Evolutionary conservation across 805 yeast genomes (phyloP).

Genomic region (Yarrowia osloensis): DNA sequence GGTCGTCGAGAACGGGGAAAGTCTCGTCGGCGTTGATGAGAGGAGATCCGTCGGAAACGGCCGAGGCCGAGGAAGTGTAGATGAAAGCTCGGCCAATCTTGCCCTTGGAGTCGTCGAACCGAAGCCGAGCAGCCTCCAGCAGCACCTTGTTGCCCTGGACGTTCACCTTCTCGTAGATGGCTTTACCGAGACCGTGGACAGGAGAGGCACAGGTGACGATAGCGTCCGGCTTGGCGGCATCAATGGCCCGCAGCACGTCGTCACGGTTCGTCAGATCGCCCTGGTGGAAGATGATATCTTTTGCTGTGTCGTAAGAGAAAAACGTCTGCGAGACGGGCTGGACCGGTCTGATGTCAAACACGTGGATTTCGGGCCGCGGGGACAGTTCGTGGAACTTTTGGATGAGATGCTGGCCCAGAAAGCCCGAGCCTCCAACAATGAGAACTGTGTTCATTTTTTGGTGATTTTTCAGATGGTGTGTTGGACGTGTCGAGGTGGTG

Average conservation of each 20-base stretch:
- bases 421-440: slow-evolving; percentile 94
- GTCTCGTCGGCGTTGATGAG: slow-evolving; percentile 88
- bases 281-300: slow-evolving; percentile 59
- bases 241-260: slow-evolving; percentile 68
- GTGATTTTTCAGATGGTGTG: background rate
- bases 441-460: slow-evolving; percentile 57
- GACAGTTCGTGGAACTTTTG: slow-evolving; percentile 72
- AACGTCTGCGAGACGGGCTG: slow-evolving; percentile 67
- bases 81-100: slow-evolving; percentile 58
- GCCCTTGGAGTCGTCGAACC: slow-evolving; percentile 39
- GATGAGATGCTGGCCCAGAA: slow-evolving; percentile 85
- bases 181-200: slow-evolving; percentile 81
- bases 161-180: slow-evolving; percentile 84
- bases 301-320: slow-evolving; percentile 66
- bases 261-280: slow-evolving; percentile 82
- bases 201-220: slow-evolving; percentile 98
- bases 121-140: slow-evolving; percentile 59
- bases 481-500: background rate
- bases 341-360: slow-evolving; percentile 87
- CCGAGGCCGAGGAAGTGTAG: slow-evolving; percentile 97
- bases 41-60: slow-evolving; percentile 93
- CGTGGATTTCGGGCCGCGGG: slow-evolving; percentile 74
- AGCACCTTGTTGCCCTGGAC: slow-evolving; percentile 84
- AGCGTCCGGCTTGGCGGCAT: slow-evolving; percentile 61
- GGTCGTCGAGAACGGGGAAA: slow-evolving; percentile 87